These are phyloP conservation scores for Tillandsia fasciculata DNA, from an alignment of 176 grass and related monocot genomes.

Conservation along the genomic window DNA sequence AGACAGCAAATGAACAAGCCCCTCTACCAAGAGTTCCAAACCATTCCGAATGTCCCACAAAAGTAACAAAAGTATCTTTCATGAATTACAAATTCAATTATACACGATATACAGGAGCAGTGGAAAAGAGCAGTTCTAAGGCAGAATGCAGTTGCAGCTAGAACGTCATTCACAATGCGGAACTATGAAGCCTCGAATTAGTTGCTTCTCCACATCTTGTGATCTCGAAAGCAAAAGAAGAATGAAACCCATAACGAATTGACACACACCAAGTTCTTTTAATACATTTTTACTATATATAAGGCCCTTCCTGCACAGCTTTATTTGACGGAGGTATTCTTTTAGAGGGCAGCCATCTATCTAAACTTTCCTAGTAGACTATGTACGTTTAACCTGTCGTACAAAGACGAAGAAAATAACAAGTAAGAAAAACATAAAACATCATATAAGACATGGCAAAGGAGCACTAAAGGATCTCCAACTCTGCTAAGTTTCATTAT, in stretches of 20 bases:
- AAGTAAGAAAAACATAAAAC: background rate
- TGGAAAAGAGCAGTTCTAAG: constrained; percentile 25
- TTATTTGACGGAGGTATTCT: constrained; percentile 45
- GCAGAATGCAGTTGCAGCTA: constrained; percentile 48
- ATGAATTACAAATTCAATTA: constrained; percentile 64
- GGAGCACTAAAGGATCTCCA: too few species aligned
- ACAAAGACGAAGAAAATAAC: constrained; percentile 1
- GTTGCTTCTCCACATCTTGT: constrained; percentile 38
- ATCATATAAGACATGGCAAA: background rate
- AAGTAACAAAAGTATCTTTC: constrained; percentile 23
- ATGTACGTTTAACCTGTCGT: constrained; percentile 57
- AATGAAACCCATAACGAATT: constrained; percentile 32
- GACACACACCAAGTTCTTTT: constrained; percentile 27
- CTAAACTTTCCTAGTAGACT: constrained; percentile 29
- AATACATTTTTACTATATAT: constrained; percentile 43
- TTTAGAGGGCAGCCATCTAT: constrained; percentile 40
- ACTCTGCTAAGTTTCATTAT: too few species aligned
- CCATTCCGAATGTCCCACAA: constrained; percentile 39
- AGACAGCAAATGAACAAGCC: constrained; percentile 48
- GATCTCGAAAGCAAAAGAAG: constrained; percentile 23
- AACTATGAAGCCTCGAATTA: constrained; percentile 38
- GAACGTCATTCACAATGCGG: constrained; percentile 30
- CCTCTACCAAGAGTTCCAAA: constrained; percentile 49
- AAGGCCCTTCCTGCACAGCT: constrained; percentile 21
- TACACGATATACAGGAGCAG: constrained; percentile 59